These are phyloP conservation scores for Evernia prunastri DNA, from an alignment of 495 filamentous ascomycete species.

Conservation along the genomic window DNA sequence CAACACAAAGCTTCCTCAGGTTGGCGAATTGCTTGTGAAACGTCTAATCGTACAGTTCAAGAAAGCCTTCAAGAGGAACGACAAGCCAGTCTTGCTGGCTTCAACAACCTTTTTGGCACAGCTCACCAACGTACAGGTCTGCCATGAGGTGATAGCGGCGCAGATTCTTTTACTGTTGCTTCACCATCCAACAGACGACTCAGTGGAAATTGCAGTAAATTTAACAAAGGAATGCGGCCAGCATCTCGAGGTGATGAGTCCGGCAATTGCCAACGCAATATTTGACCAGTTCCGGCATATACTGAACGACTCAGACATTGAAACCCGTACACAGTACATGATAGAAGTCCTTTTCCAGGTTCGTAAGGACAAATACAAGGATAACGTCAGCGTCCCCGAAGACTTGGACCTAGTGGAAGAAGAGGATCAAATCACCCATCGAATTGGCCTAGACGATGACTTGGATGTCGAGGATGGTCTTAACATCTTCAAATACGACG, in stretches of 20 bases:
- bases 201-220: slow-evolving; percentile 94
- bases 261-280: slow-evolving; percentile 74
- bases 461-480: slow-evolving; percentile 75
- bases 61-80: slow-evolving; percentile 92
- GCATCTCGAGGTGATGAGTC: slow-evolving; percentile 90
- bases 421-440: slow-evolving; percentile 94
- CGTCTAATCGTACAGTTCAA: slow-evolving; percentile 86
- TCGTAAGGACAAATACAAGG: slow-evolving; percentile 92
- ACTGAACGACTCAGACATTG: slow-evolving; percentile 90
- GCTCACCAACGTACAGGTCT: slow-evolving; percentile 89
- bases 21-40: slow-evolving; percentile 84
- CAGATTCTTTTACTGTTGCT: slow-evolving; percentile 85
- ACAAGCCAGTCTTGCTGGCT: slow-evolving; percentile 89
- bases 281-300: slow-evolving; percentile 95
- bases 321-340: slow-evolving; percentile 96
- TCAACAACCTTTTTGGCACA: slow-evolving; percentile 93
- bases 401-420: slow-evolving; percentile 95
- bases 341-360: slow-evolving; percentile 97
- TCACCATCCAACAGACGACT: slow-evolving; percentile 92
- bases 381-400: slow-evolving; percentile 82
- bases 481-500: slow-evolving; percentile 93
- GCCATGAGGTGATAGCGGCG: slow-evolving; percentile 85
- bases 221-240: slow-evolving; percentile 86
- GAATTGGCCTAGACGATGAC: slow-evolving; percentile 67
- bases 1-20: slow-evolving; percentile 92